Evolutionary conservation across 345 rosid genomes (phyloP).

Genomic region (Lepidium didymum): DNA sequence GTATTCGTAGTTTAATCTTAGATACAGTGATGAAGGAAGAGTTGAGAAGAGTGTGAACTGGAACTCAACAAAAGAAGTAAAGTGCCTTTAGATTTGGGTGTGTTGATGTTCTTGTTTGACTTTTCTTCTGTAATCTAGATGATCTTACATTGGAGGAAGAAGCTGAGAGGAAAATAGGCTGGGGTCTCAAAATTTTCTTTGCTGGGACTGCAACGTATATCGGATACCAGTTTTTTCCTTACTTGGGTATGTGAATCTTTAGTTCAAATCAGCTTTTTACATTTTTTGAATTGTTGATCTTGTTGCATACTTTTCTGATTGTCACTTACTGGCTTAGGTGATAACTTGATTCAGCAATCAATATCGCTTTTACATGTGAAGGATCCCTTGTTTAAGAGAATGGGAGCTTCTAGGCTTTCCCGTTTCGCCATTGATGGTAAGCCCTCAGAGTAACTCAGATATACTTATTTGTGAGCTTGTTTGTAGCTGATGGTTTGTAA

Average conservation of each 20-base stretch:
- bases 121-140: slow-evolving; percentile 35
- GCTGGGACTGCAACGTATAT: slow-evolving; percentile 68
- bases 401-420: slow-evolving; percentile 86
- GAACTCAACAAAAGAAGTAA: background rate
- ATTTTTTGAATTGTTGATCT: background rate
- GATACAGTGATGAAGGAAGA: background rate
- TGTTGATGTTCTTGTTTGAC: background rate
- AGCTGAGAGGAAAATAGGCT: slow-evolving; percentile 79
- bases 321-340: slow-evolving; percentile 42
- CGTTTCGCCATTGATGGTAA: slow-evolving; percentile 81
- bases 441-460: background rate
- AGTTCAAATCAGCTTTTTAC: background rate
- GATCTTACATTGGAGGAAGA: slow-evolving; percentile 68
- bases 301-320: background rate
- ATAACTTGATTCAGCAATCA: slow-evolving; percentile 78
- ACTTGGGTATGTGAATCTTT: slow-evolving; percentile 52
- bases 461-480: background rate
- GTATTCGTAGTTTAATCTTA: background rate
- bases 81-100: background rate
- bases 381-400: slow-evolving; percentile 88
- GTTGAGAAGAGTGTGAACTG: background rate
- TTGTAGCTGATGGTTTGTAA: background rate
- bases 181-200: slow-evolving; percentile 71
- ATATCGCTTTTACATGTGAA: slow-evolving; percentile 76
- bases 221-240: slow-evolving; percentile 80